Conservation (phyloP, 805 yeast genomes). For the Zygotorulaspora florentina region DNA sequence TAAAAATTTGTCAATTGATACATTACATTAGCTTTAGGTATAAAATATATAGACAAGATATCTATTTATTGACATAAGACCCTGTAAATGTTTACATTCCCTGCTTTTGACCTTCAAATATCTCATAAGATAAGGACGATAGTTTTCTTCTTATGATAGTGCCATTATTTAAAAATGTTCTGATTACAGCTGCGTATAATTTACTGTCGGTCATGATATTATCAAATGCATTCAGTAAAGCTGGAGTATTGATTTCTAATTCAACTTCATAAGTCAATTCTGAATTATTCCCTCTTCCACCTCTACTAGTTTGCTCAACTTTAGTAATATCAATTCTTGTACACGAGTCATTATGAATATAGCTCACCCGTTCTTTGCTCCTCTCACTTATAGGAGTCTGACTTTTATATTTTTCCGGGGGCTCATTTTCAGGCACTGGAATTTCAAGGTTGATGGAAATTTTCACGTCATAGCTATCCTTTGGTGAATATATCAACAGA, state of each 20-base stretch:
- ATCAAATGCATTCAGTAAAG: slow-evolving; percentile 40
- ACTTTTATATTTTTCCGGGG: slow-evolving; percentile 49
- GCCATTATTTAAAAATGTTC: slow-evolving; percentile 58
- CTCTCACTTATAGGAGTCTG: slow-evolving; percentile 55
- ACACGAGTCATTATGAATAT: slow-evolving; percentile 66
- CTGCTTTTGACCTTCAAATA: slow-evolving; percentile 37
- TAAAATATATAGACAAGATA: background rate
- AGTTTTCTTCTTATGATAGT: slow-evolving; percentile 40
- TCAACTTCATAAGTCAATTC: slow-evolving; percentile 44
- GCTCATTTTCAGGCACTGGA: slow-evolving; percentile 54
- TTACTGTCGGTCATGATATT: slow-evolving; percentile 43
- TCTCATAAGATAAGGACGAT: slow-evolving; percentile 32
- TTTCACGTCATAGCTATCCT: slow-evolving; percentile 70
- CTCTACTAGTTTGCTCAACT: slow-evolving; percentile 38
- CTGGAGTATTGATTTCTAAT: slow-evolving; percentile 46
- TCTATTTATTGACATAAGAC: background rate
- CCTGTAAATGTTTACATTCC: slow-evolving; percentile 15
- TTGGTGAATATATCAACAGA: slow-evolving; percentile 67
- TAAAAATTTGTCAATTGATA: slow-evolving; percentile 2
- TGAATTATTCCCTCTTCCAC: slow-evolving; percentile 24
- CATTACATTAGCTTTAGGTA: background rate
- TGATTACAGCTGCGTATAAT: slow-evolving; percentile 55
- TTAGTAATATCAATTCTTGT: slow-evolving; percentile 70
- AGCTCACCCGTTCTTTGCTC: slow-evolving; percentile 68
- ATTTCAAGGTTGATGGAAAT: slow-evolving; percentile 72